Evolutionary conservation across 176 grass and related monocot genomes (phyloP).

Genomic region (Ensete glaucum): DNA sequence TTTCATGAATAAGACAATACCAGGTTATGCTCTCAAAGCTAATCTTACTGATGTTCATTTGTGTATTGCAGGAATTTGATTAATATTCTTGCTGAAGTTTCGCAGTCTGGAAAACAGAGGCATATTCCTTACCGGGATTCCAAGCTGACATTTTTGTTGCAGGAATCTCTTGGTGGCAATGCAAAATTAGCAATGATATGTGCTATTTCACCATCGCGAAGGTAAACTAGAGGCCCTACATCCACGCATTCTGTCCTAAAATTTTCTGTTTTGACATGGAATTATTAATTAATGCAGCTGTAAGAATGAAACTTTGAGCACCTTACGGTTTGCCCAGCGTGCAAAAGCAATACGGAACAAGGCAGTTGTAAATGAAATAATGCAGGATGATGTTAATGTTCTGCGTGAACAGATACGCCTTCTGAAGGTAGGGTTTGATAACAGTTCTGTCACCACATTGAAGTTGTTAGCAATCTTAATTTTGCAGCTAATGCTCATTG

Average conservation of each 20-base stretch:
- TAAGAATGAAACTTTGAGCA: constrained; percentile 83
- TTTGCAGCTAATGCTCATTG: too few species aligned
- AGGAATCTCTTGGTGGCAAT: constrained; percentile 97
- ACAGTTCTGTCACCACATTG: too few species aligned
- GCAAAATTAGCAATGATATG: constrained; percentile 96
- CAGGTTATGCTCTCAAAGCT: background rate
- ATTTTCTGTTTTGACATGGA: background rate
- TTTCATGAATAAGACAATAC: too few species aligned
- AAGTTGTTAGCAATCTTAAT: too few species aligned
- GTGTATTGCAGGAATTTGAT: constrained; percentile 72
- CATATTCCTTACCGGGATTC: constrained; percentile 96
- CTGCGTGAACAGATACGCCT: constrained; percentile 74
- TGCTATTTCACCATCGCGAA: constrained; percentile 71
- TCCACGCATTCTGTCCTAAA: background rate
- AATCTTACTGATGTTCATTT: constrained; percentile 14
- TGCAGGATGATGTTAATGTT: constrained; percentile 70
- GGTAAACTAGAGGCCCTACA: constrained; percentile 17
- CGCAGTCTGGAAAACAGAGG: constrained; percentile 73
- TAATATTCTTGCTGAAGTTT: constrained; percentile 91
- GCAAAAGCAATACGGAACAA: constrained; percentile 95
- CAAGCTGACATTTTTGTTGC: constrained; percentile 83
- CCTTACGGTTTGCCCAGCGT: constrained; percentile 85
- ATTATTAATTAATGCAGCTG: constrained; percentile 38
- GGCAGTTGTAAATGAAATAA: constrained; percentile 83
- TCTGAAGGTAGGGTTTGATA: constrained; percentile 56